Conservation (phyloP, 1,139 yeast species). For the Blastobotrys petasosporus region DNA sequence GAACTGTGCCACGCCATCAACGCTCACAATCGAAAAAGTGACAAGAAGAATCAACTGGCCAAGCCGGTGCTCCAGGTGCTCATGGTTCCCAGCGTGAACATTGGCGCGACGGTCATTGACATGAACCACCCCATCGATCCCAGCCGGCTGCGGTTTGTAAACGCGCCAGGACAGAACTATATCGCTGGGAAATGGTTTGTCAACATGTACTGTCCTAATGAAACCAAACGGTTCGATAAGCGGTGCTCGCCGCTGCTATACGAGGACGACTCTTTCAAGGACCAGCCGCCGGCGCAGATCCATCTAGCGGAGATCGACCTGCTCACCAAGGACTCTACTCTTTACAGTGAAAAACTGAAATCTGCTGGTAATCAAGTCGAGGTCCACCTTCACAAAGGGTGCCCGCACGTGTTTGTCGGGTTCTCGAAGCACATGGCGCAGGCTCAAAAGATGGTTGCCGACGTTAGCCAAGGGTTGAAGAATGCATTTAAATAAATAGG, state of each 20-base stretch:
- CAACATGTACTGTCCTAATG: conserved; percentile 6
- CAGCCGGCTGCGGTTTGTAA: background rate
- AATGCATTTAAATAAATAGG: too few relatives aligned
- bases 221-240: conserved; percentile 30
- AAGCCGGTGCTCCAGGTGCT: conserved; percentile 39
- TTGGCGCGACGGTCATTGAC: too few relatives aligned
- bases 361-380: conserved; percentile 31
- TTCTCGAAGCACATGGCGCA: background rate
- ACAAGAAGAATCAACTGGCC: conserved; percentile 27
- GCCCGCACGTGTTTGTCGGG: conserved; percentile 1
- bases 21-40: background rate
- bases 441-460: background rate
- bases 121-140: too few relatives aligned
- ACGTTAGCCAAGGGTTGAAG: too few relatives aligned
- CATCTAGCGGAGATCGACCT: conserved; percentile 43
- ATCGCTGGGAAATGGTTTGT: conserved; percentile 8
- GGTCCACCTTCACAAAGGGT: background rate
- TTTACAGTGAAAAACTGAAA: conserved; percentile 38
- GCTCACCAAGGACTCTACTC: conserved; percentile 42
- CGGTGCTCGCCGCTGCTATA: conserved; percentile 45
- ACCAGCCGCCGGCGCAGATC: conserved; percentile 37
- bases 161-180: conserved; percentile 3
- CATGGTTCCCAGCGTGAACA: conserved; percentile 35
- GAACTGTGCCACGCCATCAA: conserved; percentile 6
- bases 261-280: conserved; percentile 37